Evolutionary conservation across 2,329 filamentous ascomycete species (phyloP), one percentile per base, ranked within the genome.

Genomic region (Penicillium sp.): DNA sequence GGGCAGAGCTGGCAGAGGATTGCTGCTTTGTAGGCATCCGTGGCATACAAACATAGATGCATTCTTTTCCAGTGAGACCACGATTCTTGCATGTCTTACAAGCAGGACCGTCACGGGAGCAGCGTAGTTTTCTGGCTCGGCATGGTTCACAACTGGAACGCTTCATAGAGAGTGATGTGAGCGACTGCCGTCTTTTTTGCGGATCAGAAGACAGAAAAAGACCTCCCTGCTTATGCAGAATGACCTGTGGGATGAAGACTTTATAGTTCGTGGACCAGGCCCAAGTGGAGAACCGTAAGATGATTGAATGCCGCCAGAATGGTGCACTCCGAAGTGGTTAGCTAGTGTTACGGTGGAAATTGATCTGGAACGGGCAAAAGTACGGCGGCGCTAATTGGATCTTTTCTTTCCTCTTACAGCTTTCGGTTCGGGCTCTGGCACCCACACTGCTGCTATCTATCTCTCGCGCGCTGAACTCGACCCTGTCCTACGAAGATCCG

Each of bases 361-460:
- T 58, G 61, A 59, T n/a, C 64, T n/a, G 6, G 16, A 60, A 25
- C 49, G n/a, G 25, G 22, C 16, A 14, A 40, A 42, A 52, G 61
- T 64, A 55, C 67, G 56, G 57, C 37, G 19, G 51, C 57, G 55
- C 71, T 62, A 70, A 67, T 62, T 37, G 64, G 6, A 4, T 14
- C 13, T 35, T 59, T 22, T 40, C 19, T 19, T 46, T 46, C 19
- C 43, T 28, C 58, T 13, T 37, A 22, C 60, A 88, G 85, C 93
- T 75, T 90, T 92, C 81, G 93, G 95, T 83, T 99, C 95, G 65
- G 95, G 95, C 83, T 95, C 95, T 65, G 95, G 93, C 70, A 95
- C 93, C 80, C 95, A 99, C 82, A 99, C 95, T 51, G 95, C 95
- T 64, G 95, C 95, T 78, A 88, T 99, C 76, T 99, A 99, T 81